Conservation (phyloP, 345 rosid species). For the Moricandia arvensis region DNA sequence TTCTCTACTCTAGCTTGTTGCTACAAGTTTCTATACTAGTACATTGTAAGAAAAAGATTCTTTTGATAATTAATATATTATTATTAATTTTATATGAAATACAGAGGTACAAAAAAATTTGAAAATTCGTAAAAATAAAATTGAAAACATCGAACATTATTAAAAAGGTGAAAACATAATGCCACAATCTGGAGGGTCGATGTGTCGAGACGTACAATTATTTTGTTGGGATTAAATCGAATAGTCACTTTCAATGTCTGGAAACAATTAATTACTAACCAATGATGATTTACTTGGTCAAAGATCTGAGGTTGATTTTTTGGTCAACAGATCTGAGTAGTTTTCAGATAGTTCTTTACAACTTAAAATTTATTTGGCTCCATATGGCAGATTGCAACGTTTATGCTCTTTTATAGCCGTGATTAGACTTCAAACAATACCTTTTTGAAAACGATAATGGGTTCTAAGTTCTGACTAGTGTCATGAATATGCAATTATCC, state of each 20-base stretch:
- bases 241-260: slow-evolving; percentile 44
- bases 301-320: slow-evolving; percentile 33
- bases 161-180: slow-evolving; percentile 19
- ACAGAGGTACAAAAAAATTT: slow-evolving; percentile 22
- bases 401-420: slow-evolving; percentile 21
- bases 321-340: slow-evolving; percentile 38
- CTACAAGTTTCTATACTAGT: slow-evolving; percentile 41
- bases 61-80: slow-evolving; percentile 34
- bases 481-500: slow-evolving; percentile 3
- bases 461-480: slow-evolving; percentile 8
- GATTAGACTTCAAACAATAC: slow-evolving; percentile 29
- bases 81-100: slow-evolving; percentile 29
- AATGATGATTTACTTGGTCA: slow-evolving; percentile 33
- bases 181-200: slow-evolving; percentile 40
- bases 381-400: slow-evolving; percentile 19
- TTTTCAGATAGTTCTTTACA: slow-evolving; percentile 24
- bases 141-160: slow-evolving; percentile 30
- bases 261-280: slow-evolving; percentile 25
- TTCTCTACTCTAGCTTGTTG: slow-evolving; percentile 40
- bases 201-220: slow-evolving; percentile 41
- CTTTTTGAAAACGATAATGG: background rate
- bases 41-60: slow-evolving; percentile 45
- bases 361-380: slow-evolving; percentile 14
- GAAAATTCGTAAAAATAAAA: slow-evolving; percentile 20
- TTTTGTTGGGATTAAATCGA: slow-evolving; percentile 37